A percentile compares a stretch with the other conserved stretches of the same genome.
These are phyloP conservation scores for Penicillium crystallinum DNA, from an alignment of 495 filamentous ascomycete genomes.

Conservation along the genomic window DNA sequence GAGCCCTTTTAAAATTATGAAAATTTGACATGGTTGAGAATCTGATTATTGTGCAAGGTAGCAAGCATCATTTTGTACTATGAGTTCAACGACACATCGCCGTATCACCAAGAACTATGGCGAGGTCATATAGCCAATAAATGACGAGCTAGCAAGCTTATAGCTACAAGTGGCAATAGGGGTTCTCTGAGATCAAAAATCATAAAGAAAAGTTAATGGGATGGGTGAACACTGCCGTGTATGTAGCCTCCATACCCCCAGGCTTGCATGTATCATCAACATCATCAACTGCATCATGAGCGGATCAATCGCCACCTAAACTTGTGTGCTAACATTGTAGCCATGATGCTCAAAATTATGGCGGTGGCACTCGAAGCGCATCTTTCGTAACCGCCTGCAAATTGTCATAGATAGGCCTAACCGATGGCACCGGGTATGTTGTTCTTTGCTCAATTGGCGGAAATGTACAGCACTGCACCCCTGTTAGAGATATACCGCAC, in stretches of 20 bases:
- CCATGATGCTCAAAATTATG: not conserved
- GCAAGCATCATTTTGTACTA: not conserved
- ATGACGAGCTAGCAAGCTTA: not conserved
- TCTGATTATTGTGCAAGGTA: not conserved
- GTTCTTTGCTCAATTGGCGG: slow-evolving; percentile 25
- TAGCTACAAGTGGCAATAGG: not conserved
- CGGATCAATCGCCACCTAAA: not conserved
- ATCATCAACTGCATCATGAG: not conserved
- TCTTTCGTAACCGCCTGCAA: not conserved
- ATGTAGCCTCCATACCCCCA: not conserved
- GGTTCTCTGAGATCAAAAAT: not conserved
- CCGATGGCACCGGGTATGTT: not conserved
- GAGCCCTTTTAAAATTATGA: not conserved
- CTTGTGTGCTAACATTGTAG: not conserved
- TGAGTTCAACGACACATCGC: not conserved
- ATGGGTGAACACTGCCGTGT: not conserved
- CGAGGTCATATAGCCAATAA: not conserved
- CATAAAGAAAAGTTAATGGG: not conserved
- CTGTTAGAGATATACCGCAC: not conserved
- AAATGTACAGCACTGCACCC: slow-evolving; percentile 37
- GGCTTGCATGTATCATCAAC: not conserved
- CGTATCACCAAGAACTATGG: not conserved
- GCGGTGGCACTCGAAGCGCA: not conserved
- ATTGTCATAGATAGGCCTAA: not conserved
- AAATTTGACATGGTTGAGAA: not conserved